A percentile compares a stretch with the other conserved stretches of the same genome.
Conservation (phyloP, 306 rosid genomes). For the Lathyrus tuberosus region DNA sequence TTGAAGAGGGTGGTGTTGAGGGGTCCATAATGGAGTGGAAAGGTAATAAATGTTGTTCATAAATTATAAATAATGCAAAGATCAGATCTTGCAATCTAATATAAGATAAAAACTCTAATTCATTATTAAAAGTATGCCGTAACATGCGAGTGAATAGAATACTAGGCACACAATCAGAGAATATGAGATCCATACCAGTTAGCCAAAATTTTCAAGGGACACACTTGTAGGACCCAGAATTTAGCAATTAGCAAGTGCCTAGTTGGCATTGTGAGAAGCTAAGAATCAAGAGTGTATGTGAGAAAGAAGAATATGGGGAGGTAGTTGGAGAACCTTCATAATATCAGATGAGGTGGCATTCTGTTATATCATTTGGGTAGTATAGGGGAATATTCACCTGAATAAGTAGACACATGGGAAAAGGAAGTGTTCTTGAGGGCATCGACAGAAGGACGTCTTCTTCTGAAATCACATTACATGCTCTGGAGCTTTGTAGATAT, state of each 20-base stretch:
- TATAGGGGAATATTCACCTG: not conserved
- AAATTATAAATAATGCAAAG: not conserved
- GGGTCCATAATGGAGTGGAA: not conserved
- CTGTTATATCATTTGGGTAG: not conserved
- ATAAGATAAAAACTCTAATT: not conserved
- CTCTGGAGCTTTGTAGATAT: not conserved
- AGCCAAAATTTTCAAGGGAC: not conserved
- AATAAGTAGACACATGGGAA: not conserved
- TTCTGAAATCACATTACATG: not conserved
- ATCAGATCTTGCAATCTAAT: not conserved
- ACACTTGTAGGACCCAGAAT: not conserved
- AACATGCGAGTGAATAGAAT: not conserved
- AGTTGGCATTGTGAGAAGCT: not conserved
- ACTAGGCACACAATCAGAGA: not conserved
- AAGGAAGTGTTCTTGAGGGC: not conserved
- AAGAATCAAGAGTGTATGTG: not conserved
- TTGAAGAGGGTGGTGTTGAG: conserved; percentile 1
- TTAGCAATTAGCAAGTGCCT: not conserved
- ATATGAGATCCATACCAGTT: not conserved
- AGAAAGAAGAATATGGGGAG: not conserved
- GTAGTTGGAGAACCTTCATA: not conserved
- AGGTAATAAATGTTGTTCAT: not conserved
- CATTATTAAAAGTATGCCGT: not conserved
- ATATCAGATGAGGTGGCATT: not conserved
- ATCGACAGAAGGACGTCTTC: not conserved